Evolutionary conservation across 2,329 filamentous ascomycete species (phyloP), one percentile per base, ranked within the genome.

Genomic region (Epichloe gansuensis): DNA sequence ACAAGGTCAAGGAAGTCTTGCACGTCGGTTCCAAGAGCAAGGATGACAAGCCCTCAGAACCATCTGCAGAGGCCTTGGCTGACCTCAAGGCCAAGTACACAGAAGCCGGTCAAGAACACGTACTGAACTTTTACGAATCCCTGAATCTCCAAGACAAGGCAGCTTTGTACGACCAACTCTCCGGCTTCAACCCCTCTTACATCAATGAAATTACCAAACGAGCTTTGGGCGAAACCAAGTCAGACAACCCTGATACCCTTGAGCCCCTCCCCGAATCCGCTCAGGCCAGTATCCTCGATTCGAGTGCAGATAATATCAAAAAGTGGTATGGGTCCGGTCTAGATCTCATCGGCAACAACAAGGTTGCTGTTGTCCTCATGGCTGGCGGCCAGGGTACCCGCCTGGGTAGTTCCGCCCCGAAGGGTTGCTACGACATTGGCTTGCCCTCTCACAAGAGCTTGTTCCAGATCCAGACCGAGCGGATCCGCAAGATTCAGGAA

Each of bases 371-470:
- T 17, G 89, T 98, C 49, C 80, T 98, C 63, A 94, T 98, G 87
- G 93, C 93, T 53, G 93, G 93, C 65, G 93, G 93, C 36, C 93
- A 98, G 73, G 93, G 93, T 57, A 98, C 93, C 56, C 81, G 93
- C 56, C 74, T 98, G 57, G 93, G 93, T 60, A 96, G 89, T 75
- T 93, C 89, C 53, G 91, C 85, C 17, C 93, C 93, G 59, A 98
- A 98, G 76, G 93, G 93, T 53, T 97, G 91, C 78, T 98, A 87
- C 71, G 85, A 98, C 66, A 97, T 98, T 68, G 89, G 89, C 17
- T 80, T 98, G 53, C 89, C 91, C 35, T 95, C 89, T 60, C 73
- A 85, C 66, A 98, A 98, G 76, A 89, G 89, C 15, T 79, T 98
- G 54, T 98, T 98, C 78, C 90, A 97, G 75, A 87, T 98, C 61